Percentiles rank a stretch among this genome's conserved stretches.
phyloP scores from a whole-genome alignment of 1,284 basidiomycete species.

The Microbotryum violaceum region DNA sequence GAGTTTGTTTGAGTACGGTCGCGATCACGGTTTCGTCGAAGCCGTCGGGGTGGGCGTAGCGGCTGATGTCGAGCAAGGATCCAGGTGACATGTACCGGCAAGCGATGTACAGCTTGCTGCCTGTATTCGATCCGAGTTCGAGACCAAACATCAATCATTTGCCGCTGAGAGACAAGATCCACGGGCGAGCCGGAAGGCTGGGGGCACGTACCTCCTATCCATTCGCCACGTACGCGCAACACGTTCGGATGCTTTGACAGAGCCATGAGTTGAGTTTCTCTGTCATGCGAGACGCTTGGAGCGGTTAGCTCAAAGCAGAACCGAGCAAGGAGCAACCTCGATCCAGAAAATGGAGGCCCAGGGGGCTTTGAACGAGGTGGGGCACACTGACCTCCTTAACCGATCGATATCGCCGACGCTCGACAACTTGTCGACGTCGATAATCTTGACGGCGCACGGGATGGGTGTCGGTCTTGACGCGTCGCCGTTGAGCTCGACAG shows the following conservation, averaged over 20 bases:
- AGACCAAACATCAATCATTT: not conserved
- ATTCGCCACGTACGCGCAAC: constrained; percentile 76
- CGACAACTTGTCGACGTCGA: constrained; percentile 66
- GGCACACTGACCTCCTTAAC: constrained; percentile 27
- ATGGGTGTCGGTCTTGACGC: constrained; percentile 25
- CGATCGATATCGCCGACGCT: constrained; percentile 34
- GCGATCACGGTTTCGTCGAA: constrained; percentile 78
- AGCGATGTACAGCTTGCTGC: constrained; percentile 69
- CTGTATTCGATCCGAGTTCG: not conserved
- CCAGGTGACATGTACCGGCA: constrained; percentile 71
- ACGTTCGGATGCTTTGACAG: constrained; percentile 89
- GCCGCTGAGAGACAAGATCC: not conserved
- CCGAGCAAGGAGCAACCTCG: not conserved
- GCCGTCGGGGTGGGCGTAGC: constrained; percentile 70
- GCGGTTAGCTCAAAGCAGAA: no score
- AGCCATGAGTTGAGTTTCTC: constrained; percentile 86
- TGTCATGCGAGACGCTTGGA: constrained; percentile 40
- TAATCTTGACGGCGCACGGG: constrained; percentile 49
- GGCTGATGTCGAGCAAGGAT: constrained; percentile 39
- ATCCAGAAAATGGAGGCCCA: not conserved
- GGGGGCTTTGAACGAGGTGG: not conserved
- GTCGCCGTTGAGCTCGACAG: constrained; percentile 38
- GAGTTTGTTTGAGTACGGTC: constrained; percentile 71
- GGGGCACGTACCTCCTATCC: constrained; percentile 57
- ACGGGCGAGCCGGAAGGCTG: not conserved